phyloP scores from a whole-genome alignment of 306 rosid genomes.

The Castanea sativa region DNA sequence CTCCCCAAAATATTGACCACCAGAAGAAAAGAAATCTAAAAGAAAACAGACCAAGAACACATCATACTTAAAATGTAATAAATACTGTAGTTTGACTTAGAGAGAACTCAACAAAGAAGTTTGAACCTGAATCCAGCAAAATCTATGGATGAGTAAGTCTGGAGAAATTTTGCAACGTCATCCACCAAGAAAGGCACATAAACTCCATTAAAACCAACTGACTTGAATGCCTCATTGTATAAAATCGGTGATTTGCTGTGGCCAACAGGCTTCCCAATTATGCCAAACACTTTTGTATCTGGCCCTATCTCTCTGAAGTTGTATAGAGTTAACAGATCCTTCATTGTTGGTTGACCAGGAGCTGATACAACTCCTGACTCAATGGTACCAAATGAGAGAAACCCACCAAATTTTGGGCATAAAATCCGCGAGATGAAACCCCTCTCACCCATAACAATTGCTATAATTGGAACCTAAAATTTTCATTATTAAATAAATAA shows the following conservation, averaged over 20 bases:
- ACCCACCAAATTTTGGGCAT: slow-evolving; percentile 90
- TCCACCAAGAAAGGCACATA: slow-evolving; percentile 81
- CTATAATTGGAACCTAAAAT: slow-evolving; percentile 86
- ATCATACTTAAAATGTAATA: slow-evolving; percentile 15
- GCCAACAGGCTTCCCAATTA: slow-evolving; percentile 87
- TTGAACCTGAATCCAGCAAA: slow-evolving; percentile 87
- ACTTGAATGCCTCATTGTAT: slow-evolving; percentile 75
- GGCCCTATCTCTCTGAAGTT: slow-evolving; percentile 69
- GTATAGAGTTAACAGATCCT: slow-evolving; percentile 69
- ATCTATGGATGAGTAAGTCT: slow-evolving; percentile 74
- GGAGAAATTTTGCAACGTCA: slow-evolving; percentile 67
- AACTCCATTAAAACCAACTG: slow-evolving; percentile 67
- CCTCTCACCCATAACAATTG: slow-evolving; percentile 90
- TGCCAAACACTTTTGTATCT: slow-evolving; percentile 76
- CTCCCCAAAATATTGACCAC: slow-evolving; percentile 17
- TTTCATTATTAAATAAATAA: slow-evolving; percentile 19
- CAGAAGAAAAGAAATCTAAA: slow-evolving; percentile 11
- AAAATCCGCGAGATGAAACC: slow-evolving; percentile 81
- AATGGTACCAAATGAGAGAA: slow-evolving; percentile 80
- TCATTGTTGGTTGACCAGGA: slow-evolving; percentile 89
- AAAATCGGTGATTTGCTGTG: slow-evolving; percentile 87
- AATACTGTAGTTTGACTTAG: not conserved
- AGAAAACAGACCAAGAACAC: slow-evolving; percentile 12
- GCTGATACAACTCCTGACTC: slow-evolving; percentile 85
- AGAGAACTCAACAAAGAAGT: slow-evolving; percentile 3